Conservation (phyloP, 2,329 filamentous ascomycete genomes). For the Diaporthe amygdali region DNA sequence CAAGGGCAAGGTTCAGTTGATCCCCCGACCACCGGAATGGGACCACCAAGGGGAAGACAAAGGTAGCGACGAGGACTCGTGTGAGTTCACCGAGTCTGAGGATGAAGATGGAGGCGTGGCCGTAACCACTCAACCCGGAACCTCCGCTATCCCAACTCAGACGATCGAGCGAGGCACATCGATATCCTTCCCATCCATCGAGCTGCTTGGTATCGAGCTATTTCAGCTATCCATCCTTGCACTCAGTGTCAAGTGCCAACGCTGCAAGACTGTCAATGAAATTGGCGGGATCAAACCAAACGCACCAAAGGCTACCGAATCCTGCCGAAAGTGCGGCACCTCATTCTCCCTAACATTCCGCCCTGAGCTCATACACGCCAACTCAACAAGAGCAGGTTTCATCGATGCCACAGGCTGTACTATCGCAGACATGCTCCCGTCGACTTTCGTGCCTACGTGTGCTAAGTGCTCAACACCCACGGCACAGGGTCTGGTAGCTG, state of each 20-base stretch:
- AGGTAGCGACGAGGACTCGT: constrained; percentile 52
- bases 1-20: constrained; percentile 71
- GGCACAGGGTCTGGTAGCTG: constrained; percentile 70
- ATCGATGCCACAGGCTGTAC: constrained; percentile 78
- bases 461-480: constrained; percentile 74
- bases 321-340: constrained; percentile 65
- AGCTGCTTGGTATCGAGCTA: constrained; percentile 78
- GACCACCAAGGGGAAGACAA: constrained; percentile 49
- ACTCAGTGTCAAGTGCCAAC: constrained; percentile 76
- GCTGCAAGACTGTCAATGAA: constrained; percentile 78
- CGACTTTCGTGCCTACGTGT: constrained; percentile 81
- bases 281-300: constrained; percentile 68
- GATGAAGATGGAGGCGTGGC: constrained; percentile 48
- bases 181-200: constrained; percentile 77
- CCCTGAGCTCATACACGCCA: constrained; percentile 73
- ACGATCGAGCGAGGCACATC: constrained; percentile 72
- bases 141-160: constrained; percentile 36
- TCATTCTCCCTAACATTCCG: constrained; percentile 62
- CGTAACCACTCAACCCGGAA: constrained; percentile 32
- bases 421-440: constrained; percentile 77
- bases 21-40: constrained; percentile 83
- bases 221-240: constrained; percentile 71
- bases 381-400: constrained; percentile 78
- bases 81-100: constrained; percentile 46
- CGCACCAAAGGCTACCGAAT: constrained; percentile 49